phyloP scores from a whole-genome alignment of 2,329 filamentous ascomycete species.

The Alternaria gaisen region DNA sequence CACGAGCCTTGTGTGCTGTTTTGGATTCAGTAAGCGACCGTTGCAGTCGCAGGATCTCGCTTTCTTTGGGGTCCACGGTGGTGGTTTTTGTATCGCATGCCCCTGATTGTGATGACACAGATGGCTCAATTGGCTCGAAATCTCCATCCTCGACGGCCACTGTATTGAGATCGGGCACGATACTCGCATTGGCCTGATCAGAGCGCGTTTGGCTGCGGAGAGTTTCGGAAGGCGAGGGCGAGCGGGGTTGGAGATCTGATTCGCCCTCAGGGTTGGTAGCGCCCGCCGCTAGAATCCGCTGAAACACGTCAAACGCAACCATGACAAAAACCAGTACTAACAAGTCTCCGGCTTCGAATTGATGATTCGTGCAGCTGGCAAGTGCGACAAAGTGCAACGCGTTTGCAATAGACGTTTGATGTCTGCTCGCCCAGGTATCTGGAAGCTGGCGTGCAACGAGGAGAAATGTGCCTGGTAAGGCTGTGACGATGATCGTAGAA shows the following conservation, averaged over 20 bases:
- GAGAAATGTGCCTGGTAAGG: slow-evolving; percentile 30
- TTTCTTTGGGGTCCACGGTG: slow-evolving; percentile 31
- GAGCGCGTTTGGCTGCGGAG: slow-evolving; percentile 28
- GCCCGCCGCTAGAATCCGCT: slow-evolving; percentile 25
- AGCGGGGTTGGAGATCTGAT: slow-evolving; percentile 22
- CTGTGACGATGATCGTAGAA: slow-evolving; percentile 30
- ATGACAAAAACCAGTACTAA: slow-evolving; percentile 41
- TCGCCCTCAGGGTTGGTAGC: slow-evolving; percentile 21
- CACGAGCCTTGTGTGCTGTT: slow-evolving; percentile 39
- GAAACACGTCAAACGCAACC: slow-evolving; percentile 44
- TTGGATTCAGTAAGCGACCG: slow-evolving; percentile 35
- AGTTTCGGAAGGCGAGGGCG: slow-evolving; percentile 39
- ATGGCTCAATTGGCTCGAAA: slow-evolving; percentile 1
- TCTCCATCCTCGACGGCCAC: slow-evolving; percentile 18
- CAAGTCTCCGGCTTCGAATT: slow-evolving; percentile 30
- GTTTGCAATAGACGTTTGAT: slow-evolving; percentile 31
- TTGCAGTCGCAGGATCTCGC: slow-evolving; percentile 42
- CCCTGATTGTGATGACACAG: slow-evolving; percentile 13
- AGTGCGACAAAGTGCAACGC: slow-evolving; percentile 35
- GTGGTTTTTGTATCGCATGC: slow-evolving; percentile 13
- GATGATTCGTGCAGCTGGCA: slow-evolving; percentile 33
- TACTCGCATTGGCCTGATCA: slow-evolving; percentile 28
- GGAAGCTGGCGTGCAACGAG: slow-evolving; percentile 24
- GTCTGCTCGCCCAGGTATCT: slow-evolving; percentile 32
- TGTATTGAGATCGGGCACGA: slow-evolving; percentile 11